Base-by-base conservation (phyloP, 73 alveolate genomes). In the Paramecium primaurelia region DNA sequence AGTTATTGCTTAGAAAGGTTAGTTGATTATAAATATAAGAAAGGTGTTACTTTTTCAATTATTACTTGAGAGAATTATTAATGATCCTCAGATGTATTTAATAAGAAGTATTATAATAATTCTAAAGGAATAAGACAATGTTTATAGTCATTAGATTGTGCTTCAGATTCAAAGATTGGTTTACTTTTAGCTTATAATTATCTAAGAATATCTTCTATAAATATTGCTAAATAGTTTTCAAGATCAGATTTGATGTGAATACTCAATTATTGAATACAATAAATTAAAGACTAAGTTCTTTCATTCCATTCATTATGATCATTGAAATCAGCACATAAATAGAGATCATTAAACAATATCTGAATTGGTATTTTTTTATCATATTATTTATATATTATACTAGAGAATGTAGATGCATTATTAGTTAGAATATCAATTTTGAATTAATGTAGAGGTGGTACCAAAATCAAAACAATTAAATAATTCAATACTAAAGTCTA, bases 371-470 rank as follows among this genome's bases (percentile, higher is more conserved):
- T 25, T 80, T 42, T 80, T 6, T 42, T 42, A 4, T 80, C 73
- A 49, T 20, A 80, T 25, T 80, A 18, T 32, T 89, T 89, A 45
- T 89, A 89, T 2, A 64, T 83, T 2, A 89, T 77, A 51, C 58
- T 28, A 28, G 89, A 59, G 58, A 89, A 60, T 22, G 88, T 73
- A 9, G 58, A 45, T 2, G 94, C 86, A 83, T 89, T 89, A 36
- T 69, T 89, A 11, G 94, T 89, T 6, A 89, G 44, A 11, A 89
- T 83, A 12, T 89, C 94, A 44, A 89, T 89, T 28, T 71, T 49
- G 40, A 49, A 89, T 71, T 77, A 32, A 69, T 77, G 92, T 8
- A 89, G 54, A 14, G 94, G 94, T 45, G 92, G 94, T 49, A 45
- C 77, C 25, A 89, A 47, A 16, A 89, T 38, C 25, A 71, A 54